phyloP scores from a whole-genome alignment of 2,329 filamentous ascomycete species.

The Sporothrix globosa region DNA sequence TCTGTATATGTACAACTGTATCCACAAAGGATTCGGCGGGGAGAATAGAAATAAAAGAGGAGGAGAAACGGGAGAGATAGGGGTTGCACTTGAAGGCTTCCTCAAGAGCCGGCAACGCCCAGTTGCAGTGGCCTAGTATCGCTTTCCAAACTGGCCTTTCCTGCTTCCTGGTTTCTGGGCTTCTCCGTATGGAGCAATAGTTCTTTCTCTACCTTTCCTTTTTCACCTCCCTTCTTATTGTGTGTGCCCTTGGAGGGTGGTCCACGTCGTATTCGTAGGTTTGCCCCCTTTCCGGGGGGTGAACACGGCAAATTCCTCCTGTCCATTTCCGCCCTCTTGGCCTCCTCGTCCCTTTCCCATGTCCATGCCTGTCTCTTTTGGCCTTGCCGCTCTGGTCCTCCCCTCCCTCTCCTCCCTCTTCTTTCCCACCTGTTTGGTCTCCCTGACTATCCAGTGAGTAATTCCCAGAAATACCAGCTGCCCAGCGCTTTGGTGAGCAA shows the following conservation, averaged over 20 bases:
- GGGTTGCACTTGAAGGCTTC: too few relatives aligned
- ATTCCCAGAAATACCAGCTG: background rate
- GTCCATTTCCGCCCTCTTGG: background rate
- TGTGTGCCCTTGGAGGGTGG: background rate
- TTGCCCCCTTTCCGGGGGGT: background rate
- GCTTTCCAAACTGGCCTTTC: background rate
- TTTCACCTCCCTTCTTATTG: background rate
- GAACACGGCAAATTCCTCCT: slow-evolving; percentile 7
- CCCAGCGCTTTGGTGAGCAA: background rate
- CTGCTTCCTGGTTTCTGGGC: slow-evolving; percentile 14
- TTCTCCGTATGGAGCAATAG: background rate
- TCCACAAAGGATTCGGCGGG: background rate
- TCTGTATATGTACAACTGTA: background rate
- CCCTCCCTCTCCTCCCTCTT: background rate
- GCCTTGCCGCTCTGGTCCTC: background rate
- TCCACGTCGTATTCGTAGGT: slow-evolving; percentile 18
- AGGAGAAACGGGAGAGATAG: background rate
- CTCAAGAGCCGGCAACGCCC: background rate
- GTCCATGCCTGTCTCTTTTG: background rate
- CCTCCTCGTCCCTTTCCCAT: background rate
- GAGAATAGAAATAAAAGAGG: background rate
- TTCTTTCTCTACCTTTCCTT: too few relatives aligned
- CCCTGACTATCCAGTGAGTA: background rate
- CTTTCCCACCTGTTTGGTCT: background rate
- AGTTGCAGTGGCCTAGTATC: background rate